phyloP scores from a whole-genome alignment of 805 yeast species.

The Sungouiella blattae region DNA sequence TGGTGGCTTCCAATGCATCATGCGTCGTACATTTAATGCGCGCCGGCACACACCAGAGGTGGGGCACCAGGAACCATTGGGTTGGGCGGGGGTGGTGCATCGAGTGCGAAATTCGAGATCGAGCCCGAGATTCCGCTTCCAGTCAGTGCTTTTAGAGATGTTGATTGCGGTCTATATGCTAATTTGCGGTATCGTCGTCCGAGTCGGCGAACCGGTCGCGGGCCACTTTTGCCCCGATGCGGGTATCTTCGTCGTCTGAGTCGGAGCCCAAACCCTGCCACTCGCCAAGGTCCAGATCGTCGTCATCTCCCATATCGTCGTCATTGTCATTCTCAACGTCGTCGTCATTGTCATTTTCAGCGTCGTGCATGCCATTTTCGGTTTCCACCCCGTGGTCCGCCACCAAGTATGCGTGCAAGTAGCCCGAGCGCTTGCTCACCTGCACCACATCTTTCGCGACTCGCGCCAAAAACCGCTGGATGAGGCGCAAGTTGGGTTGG shows the following conservation, averaged over 20 bases:
- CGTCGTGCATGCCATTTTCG: neutral
- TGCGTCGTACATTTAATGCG: no score
- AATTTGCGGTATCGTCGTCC: no score
- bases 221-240: no score
- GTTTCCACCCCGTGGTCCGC: constrained; percentile 3
- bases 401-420: constrained; percentile 49
- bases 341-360: constrained; percentile 7
- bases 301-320: constrained; percentile 8
- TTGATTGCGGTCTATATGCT: no score
- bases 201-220: no score
- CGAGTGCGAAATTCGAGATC: no score
- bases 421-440: constrained; percentile 51
- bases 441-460: constrained; percentile 69
- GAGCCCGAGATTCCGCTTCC: no score
- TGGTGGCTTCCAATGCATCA: no score
- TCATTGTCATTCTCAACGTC: constrained; percentile 5
- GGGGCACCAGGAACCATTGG: no score
- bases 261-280: constrained; percentile 10
- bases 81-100: no score
- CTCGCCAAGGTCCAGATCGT: constrained; percentile 9
- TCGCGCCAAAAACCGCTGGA: constrained; percentile 72
- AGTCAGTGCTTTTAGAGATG: no score
- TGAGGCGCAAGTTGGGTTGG: constrained; percentile 58
- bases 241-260: neutral
- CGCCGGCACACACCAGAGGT: no score